These are phyloP conservation scores for Penicillium sp. DNA, from an alignment of 2,329 filamentous ascomycete species.

Conservation along the genomic window DNA sequence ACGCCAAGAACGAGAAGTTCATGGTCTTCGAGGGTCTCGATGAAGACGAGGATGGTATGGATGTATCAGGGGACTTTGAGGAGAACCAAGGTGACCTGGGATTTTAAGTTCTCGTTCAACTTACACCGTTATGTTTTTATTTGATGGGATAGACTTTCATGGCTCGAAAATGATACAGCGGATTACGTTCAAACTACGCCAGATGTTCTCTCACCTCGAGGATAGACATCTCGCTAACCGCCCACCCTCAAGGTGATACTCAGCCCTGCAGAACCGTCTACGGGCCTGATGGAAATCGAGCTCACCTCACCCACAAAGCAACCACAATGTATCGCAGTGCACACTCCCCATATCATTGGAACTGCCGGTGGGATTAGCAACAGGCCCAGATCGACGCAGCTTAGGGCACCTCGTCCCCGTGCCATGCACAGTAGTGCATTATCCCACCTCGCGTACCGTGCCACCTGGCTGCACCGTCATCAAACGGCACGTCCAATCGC, in stretches of 20 bases:
- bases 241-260: too few relatives aligned
- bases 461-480: background rate
- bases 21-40: constrained; percentile 52
- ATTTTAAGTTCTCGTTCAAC: constrained; percentile 11
- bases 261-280: background rate
- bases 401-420: background rate
- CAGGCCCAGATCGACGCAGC: constrained; percentile 3
- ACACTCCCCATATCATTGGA: constrained; percentile 12
- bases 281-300: constrained; percentile 4
- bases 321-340: background rate
- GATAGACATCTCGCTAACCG: too few relatives aligned
- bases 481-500: too few relatives aligned
- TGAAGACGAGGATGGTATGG: constrained; percentile 32
- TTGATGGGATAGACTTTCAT: constrained; percentile 2
- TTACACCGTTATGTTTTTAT: background rate
- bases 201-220: too few relatives aligned
- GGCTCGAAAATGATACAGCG: too few relatives aligned
- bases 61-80: constrained; percentile 32
- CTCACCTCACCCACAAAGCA: background rate
- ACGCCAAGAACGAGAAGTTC: constrained; percentile 62
- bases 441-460: background rate
- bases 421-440: background rate
- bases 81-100: constrained; percentile 22
- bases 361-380: constrained; percentile 11
- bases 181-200: too few relatives aligned